A percentile compares a stretch with the other conserved stretches of the same genome.
phyloP scores from a whole-genome alignment of 2,329 filamentous ascomycete species.

The Pleurostoma richardsiae region DNA sequence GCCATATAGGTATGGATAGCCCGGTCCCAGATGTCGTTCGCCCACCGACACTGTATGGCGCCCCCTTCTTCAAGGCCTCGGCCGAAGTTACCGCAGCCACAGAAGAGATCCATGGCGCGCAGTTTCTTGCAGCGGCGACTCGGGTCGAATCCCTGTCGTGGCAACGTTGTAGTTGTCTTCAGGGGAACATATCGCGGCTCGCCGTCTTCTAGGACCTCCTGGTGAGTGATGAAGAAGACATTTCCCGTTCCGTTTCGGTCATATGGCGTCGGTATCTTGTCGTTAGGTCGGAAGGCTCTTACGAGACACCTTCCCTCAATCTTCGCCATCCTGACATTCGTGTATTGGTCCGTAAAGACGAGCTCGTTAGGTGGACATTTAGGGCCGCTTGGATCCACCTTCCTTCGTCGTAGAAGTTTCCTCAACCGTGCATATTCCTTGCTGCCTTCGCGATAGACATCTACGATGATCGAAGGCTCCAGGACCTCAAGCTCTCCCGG shows the following conservation, averaged over 20 bases:
- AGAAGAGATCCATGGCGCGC: constrained; percentile 67
- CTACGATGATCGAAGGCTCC: constrained; percentile 58
- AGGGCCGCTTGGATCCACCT: constrained; percentile 24
- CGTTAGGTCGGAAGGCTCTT: constrained; percentile 40
- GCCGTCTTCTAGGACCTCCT: constrained; percentile 18
- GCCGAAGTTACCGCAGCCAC: constrained; percentile 73
- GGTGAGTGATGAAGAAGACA: constrained; percentile 57
- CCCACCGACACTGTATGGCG: constrained; percentile 58
- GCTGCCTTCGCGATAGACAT: constrained; percentile 14
- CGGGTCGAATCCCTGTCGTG: constrained; percentile 52
- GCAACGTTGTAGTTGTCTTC: constrained; percentile 20
- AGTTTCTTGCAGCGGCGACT: constrained; percentile 29
- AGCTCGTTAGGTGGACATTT: constrained; percentile 50
- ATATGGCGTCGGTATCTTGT: constrained; percentile 58
- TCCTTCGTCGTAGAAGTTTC: constrained; percentile 42
- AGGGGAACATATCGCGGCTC: constrained; percentile 26
- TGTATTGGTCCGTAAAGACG: constrained; percentile 44
- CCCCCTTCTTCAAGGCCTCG: constrained; percentile 70
- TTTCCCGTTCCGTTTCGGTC: constrained; percentile 60
- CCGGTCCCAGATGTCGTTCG: constrained; percentile 58
- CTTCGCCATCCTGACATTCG: constrained; percentile 25
- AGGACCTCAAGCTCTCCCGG: constrained; percentile 29
- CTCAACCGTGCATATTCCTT: constrained; percentile 37
- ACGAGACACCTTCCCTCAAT: constrained; percentile 57
- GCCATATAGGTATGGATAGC: constrained; percentile 72